A percentile compares a stretch with the other conserved stretches of the same genome.
Evolutionary conservation across 495 filamentous ascomycete genomes (phyloP).

Genomic region (Filosporella fistucella): DNA sequence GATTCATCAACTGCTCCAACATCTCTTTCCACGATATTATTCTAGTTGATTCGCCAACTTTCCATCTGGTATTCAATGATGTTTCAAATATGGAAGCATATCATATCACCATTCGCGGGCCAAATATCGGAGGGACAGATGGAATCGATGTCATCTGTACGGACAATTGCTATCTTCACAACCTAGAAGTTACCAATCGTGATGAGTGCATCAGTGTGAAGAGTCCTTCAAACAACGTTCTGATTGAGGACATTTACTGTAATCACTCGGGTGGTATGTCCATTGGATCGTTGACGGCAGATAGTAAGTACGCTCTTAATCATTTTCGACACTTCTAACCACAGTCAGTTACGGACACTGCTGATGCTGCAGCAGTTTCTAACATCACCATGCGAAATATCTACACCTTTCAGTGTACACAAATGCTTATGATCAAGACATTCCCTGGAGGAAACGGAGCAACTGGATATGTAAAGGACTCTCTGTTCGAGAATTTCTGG

Average conservation of each 20-base stretch:
- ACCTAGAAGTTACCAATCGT: constrained; percentile 50
- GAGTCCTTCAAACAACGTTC: constrained; percentile 41
- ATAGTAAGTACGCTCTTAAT: background rate
- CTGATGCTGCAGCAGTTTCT: constrained; percentile 26
- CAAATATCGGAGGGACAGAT: constrained; percentile 42
- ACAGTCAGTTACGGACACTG: constrained; percentile 21
- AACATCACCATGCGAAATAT: constrained; percentile 41
- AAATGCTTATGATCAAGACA: constrained; percentile 58
- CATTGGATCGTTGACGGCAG: constrained; percentile 36
- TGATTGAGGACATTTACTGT: constrained; percentile 49
- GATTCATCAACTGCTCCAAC: constrained; percentile 35
- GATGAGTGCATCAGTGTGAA: constrained; percentile 52
- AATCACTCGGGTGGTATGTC: constrained; percentile 49
- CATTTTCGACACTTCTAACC: constrained; percentile 12
- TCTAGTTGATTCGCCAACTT: constrained; percentile 45
- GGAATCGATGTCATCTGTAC: constrained; percentile 45
- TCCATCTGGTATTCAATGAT: constrained; percentile 43
- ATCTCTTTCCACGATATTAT: constrained; percentile 46
- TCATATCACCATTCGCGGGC: constrained; percentile 46
- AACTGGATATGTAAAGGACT: constrained; percentile 35
- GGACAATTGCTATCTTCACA: constrained; percentile 42
- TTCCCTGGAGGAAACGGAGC: constrained; percentile 49
- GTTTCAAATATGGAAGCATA: constrained; percentile 44
- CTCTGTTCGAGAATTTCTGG: constrained; percentile 51
- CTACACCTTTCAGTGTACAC: constrained; percentile 44